Evolutionary conservation across 2,329 filamentous ascomycete species (phyloP).

Genomic region (Colletotrichum tabaci): DNA sequence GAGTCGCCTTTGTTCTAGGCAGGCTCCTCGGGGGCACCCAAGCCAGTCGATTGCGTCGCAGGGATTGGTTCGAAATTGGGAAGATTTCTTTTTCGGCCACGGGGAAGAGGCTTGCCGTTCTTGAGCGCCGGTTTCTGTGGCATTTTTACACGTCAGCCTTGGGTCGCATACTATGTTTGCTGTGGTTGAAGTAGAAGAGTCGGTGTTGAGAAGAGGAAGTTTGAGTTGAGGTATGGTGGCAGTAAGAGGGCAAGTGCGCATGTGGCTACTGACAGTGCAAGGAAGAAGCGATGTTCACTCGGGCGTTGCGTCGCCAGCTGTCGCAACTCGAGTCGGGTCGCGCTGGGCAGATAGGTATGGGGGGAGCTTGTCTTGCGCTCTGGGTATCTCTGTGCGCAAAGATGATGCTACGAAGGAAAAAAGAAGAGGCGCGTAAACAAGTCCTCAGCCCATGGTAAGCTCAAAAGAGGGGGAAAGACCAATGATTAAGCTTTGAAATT

Average conservation of each 20-base stretch:
- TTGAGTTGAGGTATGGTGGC: background rate
- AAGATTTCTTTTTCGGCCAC: background rate
- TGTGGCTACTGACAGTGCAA: conserved; percentile 15
- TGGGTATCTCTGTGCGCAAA: conserved; percentile 33
- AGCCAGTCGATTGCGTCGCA: background rate
- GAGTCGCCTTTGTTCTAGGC: conserved; percentile 28
- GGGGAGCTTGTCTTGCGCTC: conserved; percentile 5
- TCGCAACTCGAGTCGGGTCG: conserved; percentile 7
- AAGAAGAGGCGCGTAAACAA: conserved; percentile 1
- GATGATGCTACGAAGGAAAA: conserved; percentile 27
- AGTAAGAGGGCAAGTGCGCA: background rate
- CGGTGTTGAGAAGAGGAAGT: background rate
- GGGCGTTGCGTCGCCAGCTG: conserved; percentile 6
- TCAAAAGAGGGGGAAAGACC: background rate
- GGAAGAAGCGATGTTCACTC: conserved; percentile 13
- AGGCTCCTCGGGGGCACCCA: conserved; percentile 5
- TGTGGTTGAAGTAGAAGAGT: background rate
- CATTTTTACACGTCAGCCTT: conserved; percentile 19
- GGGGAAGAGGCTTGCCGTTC: background rate
- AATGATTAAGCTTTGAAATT: conserved; percentile 1
- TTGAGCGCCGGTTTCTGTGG: background rate
- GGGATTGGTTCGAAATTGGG: background rate
- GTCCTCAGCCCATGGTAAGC: conserved; percentile 15
- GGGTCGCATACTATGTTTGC: background rate
- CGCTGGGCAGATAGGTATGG: background rate